Conservation (phyloP, 176 grass and related monocot species). For the Triticum timopheevii region DNA sequence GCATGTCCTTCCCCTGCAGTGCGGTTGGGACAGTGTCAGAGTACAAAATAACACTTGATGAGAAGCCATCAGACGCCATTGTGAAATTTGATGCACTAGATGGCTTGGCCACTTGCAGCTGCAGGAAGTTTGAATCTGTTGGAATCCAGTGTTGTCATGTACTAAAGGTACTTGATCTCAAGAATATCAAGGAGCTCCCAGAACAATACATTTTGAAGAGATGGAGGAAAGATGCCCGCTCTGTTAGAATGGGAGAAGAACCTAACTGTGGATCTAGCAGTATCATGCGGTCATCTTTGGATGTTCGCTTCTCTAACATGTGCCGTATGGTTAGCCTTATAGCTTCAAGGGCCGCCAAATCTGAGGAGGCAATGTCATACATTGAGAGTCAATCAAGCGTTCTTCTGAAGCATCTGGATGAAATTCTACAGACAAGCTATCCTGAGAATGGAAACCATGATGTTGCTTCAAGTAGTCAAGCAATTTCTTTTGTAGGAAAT, state of each 20-base stretch:
- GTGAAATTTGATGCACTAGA: conserved; percentile 77
- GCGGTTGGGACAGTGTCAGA: conserved; percentile 50
- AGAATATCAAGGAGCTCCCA: conserved; percentile 91
- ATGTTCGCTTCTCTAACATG: conserved; percentile 49
- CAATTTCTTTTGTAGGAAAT: conserved; percentile 51
- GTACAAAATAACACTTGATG: conserved; percentile 78
- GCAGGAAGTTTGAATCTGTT: conserved; percentile 75
- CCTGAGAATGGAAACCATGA: conserved; percentile 52
- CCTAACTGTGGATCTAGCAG: conserved; percentile 29
- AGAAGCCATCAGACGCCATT: conserved; percentile 60
- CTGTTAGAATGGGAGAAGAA: conserved; percentile 38
- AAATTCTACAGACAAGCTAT: conserved; percentile 69
- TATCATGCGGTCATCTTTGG: conserved; percentile 35
- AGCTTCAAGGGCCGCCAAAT: conserved; percentile 72
- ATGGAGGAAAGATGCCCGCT: conserved; percentile 79
- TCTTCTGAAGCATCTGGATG: conserved; percentile 73
- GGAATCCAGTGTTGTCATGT: conserved; percentile 84
- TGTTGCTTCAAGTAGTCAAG: conserved; percentile 59
- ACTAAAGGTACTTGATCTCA: conserved; percentile 83
- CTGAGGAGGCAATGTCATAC: conserved; percentile 69
- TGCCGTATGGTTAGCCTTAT: conserved; percentile 70
- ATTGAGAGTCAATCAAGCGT: conserved; percentile 65
- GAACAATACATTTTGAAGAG: conserved; percentile 88
- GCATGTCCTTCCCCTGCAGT: conserved; percentile 65
- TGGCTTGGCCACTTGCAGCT: conserved; percentile 69